These are phyloP conservation scores for Globisporangium uncinulatum DNA, from an alignment of 352 stramenopile species.

Conservation along the genomic window DNA sequence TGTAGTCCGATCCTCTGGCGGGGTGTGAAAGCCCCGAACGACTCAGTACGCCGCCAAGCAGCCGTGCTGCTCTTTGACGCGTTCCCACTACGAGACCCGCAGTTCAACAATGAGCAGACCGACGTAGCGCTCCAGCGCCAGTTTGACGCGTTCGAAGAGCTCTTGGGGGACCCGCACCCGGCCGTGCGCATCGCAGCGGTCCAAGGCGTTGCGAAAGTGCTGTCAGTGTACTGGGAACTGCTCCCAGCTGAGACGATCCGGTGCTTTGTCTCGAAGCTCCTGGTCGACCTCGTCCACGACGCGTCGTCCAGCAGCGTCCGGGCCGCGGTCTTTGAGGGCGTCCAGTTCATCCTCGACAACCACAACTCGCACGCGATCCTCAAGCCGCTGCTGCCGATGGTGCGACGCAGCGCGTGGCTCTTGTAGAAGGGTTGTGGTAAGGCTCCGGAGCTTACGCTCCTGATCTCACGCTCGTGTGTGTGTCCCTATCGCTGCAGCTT, in stretches of 20 bases:
- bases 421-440: background rate
- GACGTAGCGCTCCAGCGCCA: constrained; percentile 75
- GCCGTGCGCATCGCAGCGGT: constrained; percentile 73
- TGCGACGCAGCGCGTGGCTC: constrained; percentile 18
- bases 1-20: constrained; percentile 84
- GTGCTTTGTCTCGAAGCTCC: constrained; percentile 76
- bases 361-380: constrained; percentile 82
- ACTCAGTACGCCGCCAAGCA: constrained; percentile 77
- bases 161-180: constrained; percentile 69
- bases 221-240: constrained; percentile 84
- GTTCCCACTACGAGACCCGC: constrained; percentile 73
- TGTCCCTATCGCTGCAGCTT: constrained; percentile 28
- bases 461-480: background rate
- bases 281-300: constrained; percentile 81
- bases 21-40: constrained; percentile 75
- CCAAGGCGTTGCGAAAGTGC: constrained; percentile 74
- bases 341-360: constrained; percentile 85
- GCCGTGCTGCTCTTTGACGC: constrained; percentile 81
- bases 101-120: constrained; percentile 73
- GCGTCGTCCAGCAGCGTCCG: constrained; percentile 68
- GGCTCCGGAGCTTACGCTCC: background rate
- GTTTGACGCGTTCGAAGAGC: constrained; percentile 77
- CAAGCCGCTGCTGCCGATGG: constrained; percentile 79
- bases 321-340: constrained; percentile 75
- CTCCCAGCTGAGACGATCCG: constrained; percentile 75